Conservation (phyloP, 73 alveolate species). For the Tetrahymena malaccensis region DNA sequence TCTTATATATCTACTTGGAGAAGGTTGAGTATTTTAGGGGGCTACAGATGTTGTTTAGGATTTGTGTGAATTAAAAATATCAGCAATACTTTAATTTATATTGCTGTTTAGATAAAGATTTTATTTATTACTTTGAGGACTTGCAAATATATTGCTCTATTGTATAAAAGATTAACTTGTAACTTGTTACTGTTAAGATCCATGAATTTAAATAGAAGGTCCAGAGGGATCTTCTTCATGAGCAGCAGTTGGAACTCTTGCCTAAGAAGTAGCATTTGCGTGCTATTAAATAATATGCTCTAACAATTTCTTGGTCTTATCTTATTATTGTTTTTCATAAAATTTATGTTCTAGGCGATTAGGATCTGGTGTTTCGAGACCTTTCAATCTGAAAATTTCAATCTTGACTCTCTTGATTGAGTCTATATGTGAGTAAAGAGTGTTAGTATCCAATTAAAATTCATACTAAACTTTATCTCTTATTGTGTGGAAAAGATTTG, state of each 20-base stretch:
- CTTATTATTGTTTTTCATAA: conserved; percentile 16
- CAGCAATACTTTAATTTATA: not conserved
- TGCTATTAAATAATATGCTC: not conserved
- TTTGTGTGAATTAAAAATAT: not conserved
- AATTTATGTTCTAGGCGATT: conserved; percentile 12
- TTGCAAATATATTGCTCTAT: not conserved
- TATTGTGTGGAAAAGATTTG: not conserved
- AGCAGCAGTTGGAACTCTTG: not conserved
- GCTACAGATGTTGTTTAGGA: not conserved
- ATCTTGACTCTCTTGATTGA: conserved; percentile 26
- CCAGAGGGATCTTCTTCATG: not conserved
- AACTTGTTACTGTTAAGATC: not conserved
- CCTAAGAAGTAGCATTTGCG: not conserved
- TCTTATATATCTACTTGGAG: not conserved
- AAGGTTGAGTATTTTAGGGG: not conserved
- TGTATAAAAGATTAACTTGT: not conserved
- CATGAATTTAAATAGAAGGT: not conserved
- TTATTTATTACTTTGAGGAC: not conserved
- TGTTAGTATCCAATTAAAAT: conserved; percentile 21
- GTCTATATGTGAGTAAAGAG: conserved; percentile 15
- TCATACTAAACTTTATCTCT: conserved; percentile 11
- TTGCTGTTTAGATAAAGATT: not conserved
- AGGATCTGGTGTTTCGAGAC: conserved; percentile 35
- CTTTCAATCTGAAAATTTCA: conserved; percentile 3
- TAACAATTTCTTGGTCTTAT: conserved; percentile 19